These are phyloP conservation scores for Phytophthora pseudosyringae DNA, from an alignment of 352 stramenopile species.

Conservation along the genomic window DNA sequence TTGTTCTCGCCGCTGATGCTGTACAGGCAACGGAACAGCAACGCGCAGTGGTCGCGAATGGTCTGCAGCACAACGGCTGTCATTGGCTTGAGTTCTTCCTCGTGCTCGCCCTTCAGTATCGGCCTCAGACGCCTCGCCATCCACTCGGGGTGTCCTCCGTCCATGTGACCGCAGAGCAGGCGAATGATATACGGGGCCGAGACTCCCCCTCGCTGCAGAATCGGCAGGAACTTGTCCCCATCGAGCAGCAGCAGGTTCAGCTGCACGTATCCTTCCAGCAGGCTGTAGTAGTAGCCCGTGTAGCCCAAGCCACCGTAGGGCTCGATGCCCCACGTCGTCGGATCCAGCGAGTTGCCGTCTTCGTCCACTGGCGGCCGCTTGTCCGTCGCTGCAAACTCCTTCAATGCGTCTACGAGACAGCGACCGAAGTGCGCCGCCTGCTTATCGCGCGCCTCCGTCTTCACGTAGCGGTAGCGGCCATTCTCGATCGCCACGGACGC, in stretches of 20 bases:
- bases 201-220: slow-evolving; percentile 24
- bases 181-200: slow-evolving; percentile 11
- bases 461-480: slow-evolving; percentile 6
- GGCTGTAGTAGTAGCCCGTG: slow-evolving; percentile 36
- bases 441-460: slow-evolving; percentile 29
- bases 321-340: slow-evolving; percentile 31
- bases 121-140: slow-evolving; percentile 16
- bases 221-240: slow-evolving; percentile 22
- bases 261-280: slow-evolving; percentile 37
- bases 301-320: slow-evolving; percentile 3
- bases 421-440: slow-evolving; percentile 34
- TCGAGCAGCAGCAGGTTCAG: slow-evolving; percentile 45
- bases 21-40: slow-evolving; percentile 40
- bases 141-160: slow-evolving; percentile 28
- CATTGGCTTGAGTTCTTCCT: slow-evolving; percentile 25
- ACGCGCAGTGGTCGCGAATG: slow-evolving; percentile 34
- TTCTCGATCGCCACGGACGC: slow-evolving; percentile 3
- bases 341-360: slow-evolving; percentile 29
- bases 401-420: slow-evolving; percentile 29
- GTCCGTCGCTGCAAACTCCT: slow-evolving; percentile 36
- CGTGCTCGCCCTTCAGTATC: slow-evolving; percentile 1
- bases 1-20: slow-evolving; percentile 34
- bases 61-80: slow-evolving; percentile 26
- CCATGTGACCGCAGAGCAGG: slow-evolving; percentile 25
- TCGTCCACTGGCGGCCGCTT: slow-evolving; percentile 27